Base-by-base conservation (phyloP, 2,329 filamentous ascomycete genomes). In the Dryadomyces quercus-mongolicae region DNA sequence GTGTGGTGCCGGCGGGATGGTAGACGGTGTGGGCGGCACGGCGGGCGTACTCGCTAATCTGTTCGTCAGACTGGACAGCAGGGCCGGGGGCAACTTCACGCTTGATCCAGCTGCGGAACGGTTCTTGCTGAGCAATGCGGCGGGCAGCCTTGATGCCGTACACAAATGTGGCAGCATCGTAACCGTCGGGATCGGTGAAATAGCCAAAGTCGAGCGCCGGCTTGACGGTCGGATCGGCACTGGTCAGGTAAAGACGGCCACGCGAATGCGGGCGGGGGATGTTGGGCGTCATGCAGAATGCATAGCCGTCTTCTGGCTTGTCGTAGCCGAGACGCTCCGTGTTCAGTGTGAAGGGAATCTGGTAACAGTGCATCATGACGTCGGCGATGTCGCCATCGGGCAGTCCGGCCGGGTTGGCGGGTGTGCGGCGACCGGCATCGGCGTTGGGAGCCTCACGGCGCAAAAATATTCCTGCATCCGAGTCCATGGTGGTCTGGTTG, bases 321-420 rank as follows among this genome's bases (percentile, higher is more conserved):
- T 74, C 75, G 65, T 83, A 95, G 60, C 89, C 89, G 12, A 95
- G 77, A 44, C 87, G 83, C 54, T 78, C 73, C 1, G 89, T 95
- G 77, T 95, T 95, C 61, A 90, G 81, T 58, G 84, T 87, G 71
- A 95, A 95, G 53, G 89, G 89, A 61, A 95, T 94, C 71, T 95
- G 90, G 74, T 95, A 95, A 78, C 89, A 95, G 74, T 95, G 89
- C 86, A 93, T 93, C 90, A 95, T 95, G 64, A 94, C 72, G 65
- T 95, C 90, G 59, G 86, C 86, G 54, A 87, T 84, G 58, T 86
- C 79, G 52, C 85, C 85, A 62, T 94, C 88, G 2, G 71, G 67
- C 44, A 78, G 64, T 6, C 66, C 69, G n/a, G 69, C 63, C 16
- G 75, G 73, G 59, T 74, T 77, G 59, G 76, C 75, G 7, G 71